These are phyloP conservation scores for Malus sieversii DNA, from an alignment of 306 rosid species.

Conservation along the genomic window DNA sequence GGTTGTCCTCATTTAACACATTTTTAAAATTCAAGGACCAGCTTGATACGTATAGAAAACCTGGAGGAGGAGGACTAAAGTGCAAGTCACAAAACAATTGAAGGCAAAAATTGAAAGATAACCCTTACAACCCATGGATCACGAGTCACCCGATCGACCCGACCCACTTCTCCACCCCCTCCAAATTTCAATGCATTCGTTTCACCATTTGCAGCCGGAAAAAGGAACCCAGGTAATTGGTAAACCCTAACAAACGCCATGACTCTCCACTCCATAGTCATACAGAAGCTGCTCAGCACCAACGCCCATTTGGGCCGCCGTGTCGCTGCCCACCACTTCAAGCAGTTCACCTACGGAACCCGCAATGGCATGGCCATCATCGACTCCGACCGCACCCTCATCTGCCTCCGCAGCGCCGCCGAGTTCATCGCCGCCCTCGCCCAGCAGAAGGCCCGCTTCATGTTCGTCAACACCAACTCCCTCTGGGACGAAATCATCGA, in stretches of 20 bases:
- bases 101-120: not conserved
- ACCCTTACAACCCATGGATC: not conserved
- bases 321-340: slow-evolving; percentile 56
- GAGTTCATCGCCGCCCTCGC: slow-evolving; percentile 63
- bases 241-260: slow-evolving; percentile 9
- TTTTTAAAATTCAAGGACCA: no score
- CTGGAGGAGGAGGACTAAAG: no score
- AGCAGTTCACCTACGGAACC: slow-evolving; percentile 58
- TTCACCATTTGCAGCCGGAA: not conserved
- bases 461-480: slow-evolving; percentile 81
- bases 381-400: slow-evolving; percentile 69
- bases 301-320: slow-evolving; percentile 67
- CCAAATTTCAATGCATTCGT: not conserved
- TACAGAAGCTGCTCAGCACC: slow-evolving; percentile 71
- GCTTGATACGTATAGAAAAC: no score
- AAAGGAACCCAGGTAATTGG: not conserved
- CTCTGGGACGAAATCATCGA: slow-evolving; percentile 68
- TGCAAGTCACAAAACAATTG: no score
- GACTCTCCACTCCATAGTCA: slow-evolving; percentile 65
- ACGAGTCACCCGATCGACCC: not conserved
- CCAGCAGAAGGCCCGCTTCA: slow-evolving; percentile 57
- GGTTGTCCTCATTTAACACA: no score
- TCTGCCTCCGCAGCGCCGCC: slow-evolving; percentile 69
- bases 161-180: not conserved
- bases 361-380: slow-evolving; percentile 64